phyloP scores from a whole-genome alignment of 768 basidiomycete species.

The Termitomyces sp. region DNA sequence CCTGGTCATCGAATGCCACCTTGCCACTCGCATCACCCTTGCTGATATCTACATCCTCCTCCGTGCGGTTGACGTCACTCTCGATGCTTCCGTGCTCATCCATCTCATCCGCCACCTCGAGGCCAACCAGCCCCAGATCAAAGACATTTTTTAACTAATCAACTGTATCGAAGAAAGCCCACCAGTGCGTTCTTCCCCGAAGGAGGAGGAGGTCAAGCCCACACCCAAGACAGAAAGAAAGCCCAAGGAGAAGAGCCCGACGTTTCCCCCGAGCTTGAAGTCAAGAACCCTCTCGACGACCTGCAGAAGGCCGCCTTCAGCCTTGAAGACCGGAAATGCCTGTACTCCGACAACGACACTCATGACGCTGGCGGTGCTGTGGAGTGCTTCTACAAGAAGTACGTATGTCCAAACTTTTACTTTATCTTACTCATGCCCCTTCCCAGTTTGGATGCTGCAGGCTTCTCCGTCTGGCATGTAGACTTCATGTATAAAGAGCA shows the following conservation, averaged over 20 bases:
- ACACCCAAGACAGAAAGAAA: conserved; percentile 56
- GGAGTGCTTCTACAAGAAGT: conserved; percentile 98
- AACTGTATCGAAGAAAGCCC: conserved; percentile 61
- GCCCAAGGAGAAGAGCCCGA: conserved; percentile 80
- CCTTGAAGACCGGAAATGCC: conserved; percentile 95
- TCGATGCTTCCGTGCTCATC: conserved; percentile 65
- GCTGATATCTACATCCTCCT: conserved; percentile 77
- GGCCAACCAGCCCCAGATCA: conserved; percentile 83
- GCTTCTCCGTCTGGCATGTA: conserved; percentile 87
- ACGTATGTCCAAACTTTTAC: conserved; percentile 25
- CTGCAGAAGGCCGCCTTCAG: conserved; percentile 86
- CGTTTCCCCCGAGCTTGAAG: conserved; percentile 74
- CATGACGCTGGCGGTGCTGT: conserved; percentile 74
- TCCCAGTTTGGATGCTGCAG: conserved; percentile 76
- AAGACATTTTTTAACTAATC: conserved; percentile 57
- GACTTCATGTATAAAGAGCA: conserved; percentile 98
- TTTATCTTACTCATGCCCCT: background rate
- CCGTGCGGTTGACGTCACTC: conserved; percentile 43
- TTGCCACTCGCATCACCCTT: conserved; percentile 76
- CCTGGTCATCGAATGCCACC: conserved; percentile 45
- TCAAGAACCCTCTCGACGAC: conserved; percentile 90
- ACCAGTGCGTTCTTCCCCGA: conserved; percentile 70
- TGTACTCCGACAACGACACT: conserved; percentile 97
- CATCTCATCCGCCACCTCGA: conserved; percentile 82
- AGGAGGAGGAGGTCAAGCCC: conserved; percentile 65